Base-by-base conservation (phyloP, 176 grass and related monocot species). In the Phyllostachys edulis region DNA sequence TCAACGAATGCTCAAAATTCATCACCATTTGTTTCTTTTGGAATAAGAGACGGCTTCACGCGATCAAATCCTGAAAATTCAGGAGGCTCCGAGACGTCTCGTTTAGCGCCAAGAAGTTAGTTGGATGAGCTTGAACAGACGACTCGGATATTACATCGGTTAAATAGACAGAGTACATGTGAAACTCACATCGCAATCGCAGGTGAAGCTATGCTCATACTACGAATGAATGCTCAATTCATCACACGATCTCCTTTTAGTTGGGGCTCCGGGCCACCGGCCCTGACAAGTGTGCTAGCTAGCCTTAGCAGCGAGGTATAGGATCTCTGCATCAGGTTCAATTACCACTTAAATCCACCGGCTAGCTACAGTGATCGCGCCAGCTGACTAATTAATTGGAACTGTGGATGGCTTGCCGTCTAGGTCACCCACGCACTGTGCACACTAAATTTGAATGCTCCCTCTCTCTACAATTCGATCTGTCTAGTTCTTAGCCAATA, bases 261-360 rank as follows among this genome's bases (percentile, higher is more conserved):
- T 45, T 67, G 49, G 71, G 71, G 24, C 50, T 26, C 50, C 24
- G 34, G 64, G 47, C 65, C 55, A 26, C 12, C 38, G n/a, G 14
- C 7, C 42, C 47, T 20, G 77, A 85, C 74, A 49, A 26, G 18
- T 47, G 6, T 20, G 68, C 26, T 82, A n/a, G 41, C 16, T 12
- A 69, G 3, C 38, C 15, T 50, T 16, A 4, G 45, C 3, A 45
- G 39, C 39, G 39, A 7, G 39, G 39, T 40, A 40, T 34, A 21
- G 27, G 27, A 46, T 46, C 41, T 50, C 40, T 6, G 41, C 70
- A 40, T 51, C 29, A 5, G 41, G 44, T 11, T 76, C 78, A 77
- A 71, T 86, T 86, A 82, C 66, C 24, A 38, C 47, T 70, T 70
- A 85, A 85, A 85, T 78, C 88, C 78, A 78, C 83, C 64, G 78